A percentile compares a stretch with the other conserved stretches of the same genome.
These are phyloP conservation scores for Odonthalia washingtoniensis DNA, from an alignment of 31 red algal genomes.

Conservation along the genomic window DNA sequence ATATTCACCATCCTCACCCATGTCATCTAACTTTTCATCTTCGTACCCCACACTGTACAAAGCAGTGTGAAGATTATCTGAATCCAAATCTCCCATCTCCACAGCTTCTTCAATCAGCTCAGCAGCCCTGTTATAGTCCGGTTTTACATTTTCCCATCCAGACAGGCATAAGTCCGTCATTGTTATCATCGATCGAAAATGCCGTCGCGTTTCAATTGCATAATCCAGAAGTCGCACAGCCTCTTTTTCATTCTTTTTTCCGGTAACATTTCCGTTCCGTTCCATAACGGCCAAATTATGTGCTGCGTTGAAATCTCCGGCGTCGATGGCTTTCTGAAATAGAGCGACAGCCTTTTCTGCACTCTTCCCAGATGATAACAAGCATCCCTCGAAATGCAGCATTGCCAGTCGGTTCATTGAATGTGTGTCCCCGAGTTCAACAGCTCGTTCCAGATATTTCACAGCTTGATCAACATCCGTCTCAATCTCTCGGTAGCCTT, in stretches of 20 bases:
- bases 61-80: background rate
- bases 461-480: background rate
- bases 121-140: background rate
- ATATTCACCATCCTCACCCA: background rate
- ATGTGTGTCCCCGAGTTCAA: background rate
- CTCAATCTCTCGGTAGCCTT: background rate
- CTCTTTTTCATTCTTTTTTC: background rate
- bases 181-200: background rate
- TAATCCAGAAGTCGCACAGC: background rate
- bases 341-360: background rate
- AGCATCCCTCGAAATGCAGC: background rate
- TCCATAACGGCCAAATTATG: background rate
- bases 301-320: background rate
- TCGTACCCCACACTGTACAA: background rate
- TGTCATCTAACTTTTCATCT: background rate
- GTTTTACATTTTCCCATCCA: background rate
- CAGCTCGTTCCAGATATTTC: background rate
- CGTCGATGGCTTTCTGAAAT: background rate
- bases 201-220: background rate
- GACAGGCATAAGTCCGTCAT: background rate
- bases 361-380: background rate
- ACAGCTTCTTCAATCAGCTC: background rate
- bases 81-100: background rate
- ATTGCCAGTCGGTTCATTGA: background rate
- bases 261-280: background rate